phyloP scores from a whole-genome alignment of 2,329 filamentous ascomycete species.

The Fusarium sp. region DNA sequence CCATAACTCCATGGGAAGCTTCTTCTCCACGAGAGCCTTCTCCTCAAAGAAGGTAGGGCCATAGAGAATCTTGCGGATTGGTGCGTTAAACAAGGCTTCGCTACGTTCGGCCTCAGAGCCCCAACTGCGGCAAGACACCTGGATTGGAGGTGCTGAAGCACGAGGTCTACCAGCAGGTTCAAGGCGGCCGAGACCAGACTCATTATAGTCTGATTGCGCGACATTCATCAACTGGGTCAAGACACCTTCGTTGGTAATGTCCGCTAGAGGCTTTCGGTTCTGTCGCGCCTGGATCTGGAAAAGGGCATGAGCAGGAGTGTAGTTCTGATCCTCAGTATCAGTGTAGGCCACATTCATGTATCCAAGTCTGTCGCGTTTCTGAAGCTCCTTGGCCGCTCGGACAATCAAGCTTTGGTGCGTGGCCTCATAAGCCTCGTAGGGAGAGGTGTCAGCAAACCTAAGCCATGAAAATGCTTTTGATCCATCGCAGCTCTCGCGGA shows the following conservation, averaged over 20 bases:
- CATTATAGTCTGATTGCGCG: constrained; percentile 69
- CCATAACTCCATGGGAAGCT: constrained; percentile 71
- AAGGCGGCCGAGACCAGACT: constrained; percentile 77
- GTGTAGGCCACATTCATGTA: constrained; percentile 76
- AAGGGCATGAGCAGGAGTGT: constrained; percentile 78
- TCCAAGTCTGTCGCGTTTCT: constrained; percentile 67
- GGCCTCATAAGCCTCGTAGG: constrained; percentile 74
- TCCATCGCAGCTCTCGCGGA: constrained; percentile 69
- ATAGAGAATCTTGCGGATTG: constrained; percentile 79
- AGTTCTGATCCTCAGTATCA: constrained; percentile 68
- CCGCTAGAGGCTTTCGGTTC: constrained; percentile 71
- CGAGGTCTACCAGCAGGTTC: constrained; percentile 84
- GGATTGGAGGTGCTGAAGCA: constrained; percentile 85
- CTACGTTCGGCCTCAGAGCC: constrained; percentile 72
- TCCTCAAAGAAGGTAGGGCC: constrained; percentile 73
- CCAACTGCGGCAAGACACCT: constrained; percentile 78
- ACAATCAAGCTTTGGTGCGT: constrained; percentile 77
- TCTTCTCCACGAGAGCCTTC: constrained; percentile 76
- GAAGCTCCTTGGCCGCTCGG: constrained; percentile 71
- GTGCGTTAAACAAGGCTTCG: constrained; percentile 79
- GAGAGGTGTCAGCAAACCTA: constrained; percentile 82
- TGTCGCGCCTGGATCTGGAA: constrained; percentile 81
- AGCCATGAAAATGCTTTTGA: constrained; percentile 86
- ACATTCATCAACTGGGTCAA: constrained; percentile 83
- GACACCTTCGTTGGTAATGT: constrained; percentile 76